Evolutionary conservation across 805 yeast genomes (phyloP), one percentile per base, ranked within the genome.

Genomic region (Wickerhamomyces ciferrii): DNA sequence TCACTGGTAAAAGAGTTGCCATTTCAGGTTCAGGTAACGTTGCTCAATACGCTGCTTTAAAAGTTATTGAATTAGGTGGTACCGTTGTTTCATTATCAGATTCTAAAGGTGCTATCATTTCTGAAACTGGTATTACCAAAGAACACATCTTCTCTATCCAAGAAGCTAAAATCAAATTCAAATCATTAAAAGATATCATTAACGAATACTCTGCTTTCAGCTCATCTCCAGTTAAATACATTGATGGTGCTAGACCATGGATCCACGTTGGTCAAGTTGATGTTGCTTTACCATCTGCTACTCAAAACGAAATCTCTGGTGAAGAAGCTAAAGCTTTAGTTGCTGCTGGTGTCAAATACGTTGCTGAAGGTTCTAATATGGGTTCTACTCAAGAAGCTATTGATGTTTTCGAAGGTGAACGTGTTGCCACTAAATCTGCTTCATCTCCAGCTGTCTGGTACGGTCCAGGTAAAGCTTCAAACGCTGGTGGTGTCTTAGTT

Each of bases 361-460:
- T 92, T 66, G 98, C 99, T 60, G 99, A 92, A 81, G 99, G 99
- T 68, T 92, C 98, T 66, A 92, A 92, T 78, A 92, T 92, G 99
- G 98, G 99, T 67, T 92, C 96, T 59, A 91, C 97, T 60, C 85
- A 87, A 73, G 98, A 92, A 70, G 99, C 99, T 59, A 89, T 92
- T 59, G 89, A 84, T 58, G 90, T 87, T 52, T 92, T 91, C 62
- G 99, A 92, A 81, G 87, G 85, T 61, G 81, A 78, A 69, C 82
- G 92, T 76, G 41, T 67, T 39, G 55, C 70, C 45, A 69, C 71
- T 48, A 54, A 71, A 45, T 51, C 71, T 29, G 62, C 70, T 41
- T 63, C 72, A 49, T 56, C 74, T 48, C 70, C 69, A 59, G 74
- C 81, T 52, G 87, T 90, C 72, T 92, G 99, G 99, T 92, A 91